These are phyloP conservation scores for Pluteus cervinus DNA, from an alignment of 768 basidiomycete genomes.

Conservation along the genomic window DNA sequence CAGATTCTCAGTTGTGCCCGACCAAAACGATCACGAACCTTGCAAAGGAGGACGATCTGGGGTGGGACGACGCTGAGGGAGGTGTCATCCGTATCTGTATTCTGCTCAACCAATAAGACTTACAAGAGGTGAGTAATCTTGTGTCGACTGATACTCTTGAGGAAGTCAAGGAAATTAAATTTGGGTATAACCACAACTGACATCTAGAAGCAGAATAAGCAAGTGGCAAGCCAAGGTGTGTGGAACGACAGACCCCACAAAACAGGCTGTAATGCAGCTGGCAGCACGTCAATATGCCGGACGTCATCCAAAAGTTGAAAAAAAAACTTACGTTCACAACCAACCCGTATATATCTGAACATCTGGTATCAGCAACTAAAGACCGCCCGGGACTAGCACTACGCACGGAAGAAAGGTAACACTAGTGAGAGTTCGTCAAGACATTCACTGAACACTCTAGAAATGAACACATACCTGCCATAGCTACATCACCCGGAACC, in stretches of 20 bases:
- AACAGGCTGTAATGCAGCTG: slow-evolving; percentile 51
- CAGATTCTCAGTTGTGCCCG: slow-evolving; percentile 1
- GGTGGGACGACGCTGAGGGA: slow-evolving; percentile 53
- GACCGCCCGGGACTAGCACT: slow-evolving; percentile 1
- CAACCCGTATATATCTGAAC: slow-evolving; percentile 54
- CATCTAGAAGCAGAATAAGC: slow-evolving; percentile 25
- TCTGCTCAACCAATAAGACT: slow-evolving; percentile 10
- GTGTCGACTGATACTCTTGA: slow-evolving; percentile 50
- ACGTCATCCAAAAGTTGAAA: too few species aligned
- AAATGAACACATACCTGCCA: slow-evolving; percentile 53
- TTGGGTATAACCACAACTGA: slow-evolving; percentile 59
- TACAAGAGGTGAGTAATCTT: slow-evolving; percentile 52
- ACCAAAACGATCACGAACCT: slow-evolving; percentile 32
- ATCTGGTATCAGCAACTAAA: background rate
- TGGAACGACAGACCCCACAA: slow-evolving; percentile 34
- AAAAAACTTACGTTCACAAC: slow-evolving; percentile 45
- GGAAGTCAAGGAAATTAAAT: slow-evolving; percentile 51
- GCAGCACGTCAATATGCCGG: slow-evolving; percentile 7
- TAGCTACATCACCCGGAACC: slow-evolving; percentile 48
- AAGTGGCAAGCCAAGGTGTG: background rate
- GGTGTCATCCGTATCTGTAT: background rate
- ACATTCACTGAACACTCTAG: background rate
- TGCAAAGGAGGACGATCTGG: slow-evolving; percentile 60
- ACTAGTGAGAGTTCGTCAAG: slow-evolving; percentile 22
- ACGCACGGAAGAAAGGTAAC: slow-evolving; percentile 56